Evolutionary conservation across 208 protist genomes (phyloP).

Genomic region (Acanthamoeba healyi): DNA sequence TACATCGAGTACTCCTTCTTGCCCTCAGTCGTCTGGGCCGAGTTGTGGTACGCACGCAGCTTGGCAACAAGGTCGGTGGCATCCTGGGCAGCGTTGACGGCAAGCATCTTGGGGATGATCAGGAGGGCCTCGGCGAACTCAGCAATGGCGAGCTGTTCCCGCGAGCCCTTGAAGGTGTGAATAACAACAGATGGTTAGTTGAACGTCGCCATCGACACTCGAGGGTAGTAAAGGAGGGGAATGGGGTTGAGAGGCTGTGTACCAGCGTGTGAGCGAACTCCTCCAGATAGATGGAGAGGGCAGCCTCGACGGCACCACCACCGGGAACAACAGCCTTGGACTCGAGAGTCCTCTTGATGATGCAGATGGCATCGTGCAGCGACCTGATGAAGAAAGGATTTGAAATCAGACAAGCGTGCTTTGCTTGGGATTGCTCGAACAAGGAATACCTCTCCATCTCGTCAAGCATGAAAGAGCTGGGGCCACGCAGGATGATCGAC

Average conservation of each 20-base stretch:
- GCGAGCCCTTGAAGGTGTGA: constrained; percentile 91
- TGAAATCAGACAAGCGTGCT: too few species aligned
- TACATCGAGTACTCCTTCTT: constrained; percentile 86
- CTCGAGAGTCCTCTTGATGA: constrained; percentile 98
- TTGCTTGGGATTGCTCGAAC: too few species aligned
- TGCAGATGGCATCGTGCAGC: constrained; percentile 99
- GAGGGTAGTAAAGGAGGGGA: constrained; percentile 36
- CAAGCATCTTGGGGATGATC: constrained; percentile 99
- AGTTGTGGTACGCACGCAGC: constrained; percentile 97
- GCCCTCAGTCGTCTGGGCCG: constrained; percentile 91
- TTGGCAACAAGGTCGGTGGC: constrained; percentile 98
- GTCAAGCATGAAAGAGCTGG: constrained; percentile 98
- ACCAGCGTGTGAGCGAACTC: constrained; percentile 96
- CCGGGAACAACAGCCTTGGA: constrained; percentile 97
- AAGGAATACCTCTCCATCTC: constrained; percentile 95
- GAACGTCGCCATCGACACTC: not conserved
- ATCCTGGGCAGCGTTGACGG: constrained; percentile 98
- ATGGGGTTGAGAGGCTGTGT: not conserved
- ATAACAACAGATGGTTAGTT: too few species aligned
- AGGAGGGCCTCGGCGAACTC: constrained; percentile 99
- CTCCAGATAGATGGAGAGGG: constrained; percentile 98
- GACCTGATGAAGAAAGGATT: constrained; percentile 77
- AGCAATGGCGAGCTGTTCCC: constrained; percentile 99
- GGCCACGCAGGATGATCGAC: constrained; percentile 99
- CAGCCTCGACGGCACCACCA: constrained; percentile 98